phyloP scores from a whole-genome alignment of 306 rosid genomes.

The Vachellia collinsii region DNA sequence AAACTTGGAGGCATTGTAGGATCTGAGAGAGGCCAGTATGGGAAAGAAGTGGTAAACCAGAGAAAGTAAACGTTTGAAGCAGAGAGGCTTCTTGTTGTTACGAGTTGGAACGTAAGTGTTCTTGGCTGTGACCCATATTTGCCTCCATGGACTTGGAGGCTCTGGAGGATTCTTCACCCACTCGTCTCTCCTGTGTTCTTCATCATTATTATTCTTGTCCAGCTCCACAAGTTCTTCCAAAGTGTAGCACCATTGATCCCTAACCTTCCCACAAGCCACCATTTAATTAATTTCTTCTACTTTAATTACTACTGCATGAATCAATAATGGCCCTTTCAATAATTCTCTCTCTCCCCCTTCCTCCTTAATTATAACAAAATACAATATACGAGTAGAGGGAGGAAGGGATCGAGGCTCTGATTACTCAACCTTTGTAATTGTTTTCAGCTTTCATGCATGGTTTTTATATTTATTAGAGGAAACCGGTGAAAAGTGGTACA shows the following conservation, averaged over 20 bases:
- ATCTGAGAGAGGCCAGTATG: slow-evolving; percentile 49
- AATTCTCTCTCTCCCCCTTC: background rate
- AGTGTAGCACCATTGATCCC: background rate
- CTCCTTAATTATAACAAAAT: background rate
- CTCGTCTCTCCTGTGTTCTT: slow-evolving; percentile 32
- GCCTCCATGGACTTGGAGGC: slow-evolving; percentile 54
- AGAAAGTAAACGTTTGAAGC: slow-evolving; percentile 3
- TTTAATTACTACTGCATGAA: background rate
- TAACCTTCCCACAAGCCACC: slow-evolving; percentile 7
- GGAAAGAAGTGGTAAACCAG: slow-evolving; percentile 50
- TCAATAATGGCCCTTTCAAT: background rate
- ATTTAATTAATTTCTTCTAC: background rate
- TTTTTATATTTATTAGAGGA: background rate
- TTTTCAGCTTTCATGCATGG: background rate
- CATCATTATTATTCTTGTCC: slow-evolving; percentile 33
- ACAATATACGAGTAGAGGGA: background rate
- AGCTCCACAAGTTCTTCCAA: slow-evolving; percentile 34
- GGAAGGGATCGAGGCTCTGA: background rate
- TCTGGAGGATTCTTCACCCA: slow-evolving; percentile 72
- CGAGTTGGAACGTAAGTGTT: slow-evolving; percentile 20
- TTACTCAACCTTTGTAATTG: background rate
- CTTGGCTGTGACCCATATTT: slow-evolving; percentile 40
- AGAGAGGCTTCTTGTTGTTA: background rate
- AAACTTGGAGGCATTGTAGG: slow-evolving; percentile 46
- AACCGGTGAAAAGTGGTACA: no score